Evolutionary conservation across 169 alveolate genomes (phyloP), one percentile per base, ranked within the genome.

Genomic region (Eimeria tenella): DNA sequence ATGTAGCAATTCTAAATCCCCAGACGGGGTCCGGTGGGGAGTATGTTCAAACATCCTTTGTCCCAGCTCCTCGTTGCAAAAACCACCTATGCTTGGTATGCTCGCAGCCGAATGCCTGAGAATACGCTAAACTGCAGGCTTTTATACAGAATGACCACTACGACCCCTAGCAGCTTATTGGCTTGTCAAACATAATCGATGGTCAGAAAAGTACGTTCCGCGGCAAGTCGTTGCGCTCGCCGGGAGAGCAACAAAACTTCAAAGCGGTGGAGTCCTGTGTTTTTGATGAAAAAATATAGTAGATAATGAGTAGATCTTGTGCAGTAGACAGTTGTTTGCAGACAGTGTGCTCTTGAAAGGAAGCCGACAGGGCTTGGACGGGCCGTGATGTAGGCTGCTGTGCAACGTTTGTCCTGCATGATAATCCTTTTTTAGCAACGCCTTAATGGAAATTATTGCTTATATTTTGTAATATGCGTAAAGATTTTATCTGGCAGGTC

Each of bases 1-100:
- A 5, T 60, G 81, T 15, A 42, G 92, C 68, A 84, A 49, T 63
- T 84, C 92, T 31, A 84, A 84, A 49, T 84, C 92, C 92, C 81
- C 79, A 13, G 60, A n/a, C 11, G 65, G n/a, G 3, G 75, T 84
- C 23, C 79, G 92, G 65, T 84, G 92, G 58, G 92, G 81, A 60
- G 63, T 63, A 17, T 42, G 79, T 52, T 58, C 75, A 23, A 42
- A 60, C 92, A 10, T 58, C 62, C 79, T 55, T 63, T 81, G 11
- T 3, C 2, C 79, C 79, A 6, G 65, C 68, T 13, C 62, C 79
- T 42, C 9, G 62, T 49, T 31, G 58, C 58, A 21, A 11, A 19
- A 19, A 81, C 42, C 42, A 31, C 42, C 42, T 31, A 31, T 31
- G 42, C 42, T 31, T 31, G 42, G 42, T 31, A 31, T 31, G 42